Evolutionary conservation across 2,329 filamentous ascomycete species (phyloP).

Genomic region (Falciphora oryzae): DNA sequence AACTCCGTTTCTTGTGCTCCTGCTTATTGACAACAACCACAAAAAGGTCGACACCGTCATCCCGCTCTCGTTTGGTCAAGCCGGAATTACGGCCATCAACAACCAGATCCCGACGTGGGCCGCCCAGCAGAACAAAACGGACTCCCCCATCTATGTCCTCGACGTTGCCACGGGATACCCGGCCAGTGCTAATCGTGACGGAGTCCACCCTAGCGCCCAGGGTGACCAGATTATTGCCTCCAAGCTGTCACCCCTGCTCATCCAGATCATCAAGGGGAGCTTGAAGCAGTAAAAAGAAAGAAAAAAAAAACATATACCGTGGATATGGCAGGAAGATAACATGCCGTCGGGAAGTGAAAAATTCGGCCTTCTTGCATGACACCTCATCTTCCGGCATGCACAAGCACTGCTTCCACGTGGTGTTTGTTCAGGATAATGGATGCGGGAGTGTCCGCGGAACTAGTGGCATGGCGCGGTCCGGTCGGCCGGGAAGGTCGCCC

Average conservation of each 20-base stretch:
- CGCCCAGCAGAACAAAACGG: constrained; percentile 25
- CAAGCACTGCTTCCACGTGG: no score
- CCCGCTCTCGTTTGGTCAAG: constrained; percentile 26
- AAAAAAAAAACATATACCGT: no score
- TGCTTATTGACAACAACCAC: not conserved
- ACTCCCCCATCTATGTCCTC: constrained; percentile 33
- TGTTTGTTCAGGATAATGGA: no score
- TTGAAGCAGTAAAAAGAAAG: no score
- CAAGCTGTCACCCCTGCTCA: constrained; percentile 26
- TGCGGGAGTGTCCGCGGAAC: no score
- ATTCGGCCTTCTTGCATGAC: no score
- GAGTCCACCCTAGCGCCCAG: constrained; percentile 32
- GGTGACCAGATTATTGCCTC: constrained; percentile 30
- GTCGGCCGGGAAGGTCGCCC: no score
- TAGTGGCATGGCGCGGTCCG: no score
- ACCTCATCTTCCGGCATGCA: no score
- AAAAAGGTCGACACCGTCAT: constrained; percentile 33
- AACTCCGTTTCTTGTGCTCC: not conserved
- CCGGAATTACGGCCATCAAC: constrained; percentile 20
- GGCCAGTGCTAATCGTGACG: constrained; percentile 28
- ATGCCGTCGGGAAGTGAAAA: no score
- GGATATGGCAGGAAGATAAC: no score
- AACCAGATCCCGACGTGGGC: constrained; percentile 27
- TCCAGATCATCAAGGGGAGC: constrained; percentile 24
- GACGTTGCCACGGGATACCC: constrained; percentile 32